A percentile compares a stretch with the other conserved stretches of the same genome.
phyloP scores from a whole-genome alignment of 306 rosid species.

The Argentina anserina region DNA sequence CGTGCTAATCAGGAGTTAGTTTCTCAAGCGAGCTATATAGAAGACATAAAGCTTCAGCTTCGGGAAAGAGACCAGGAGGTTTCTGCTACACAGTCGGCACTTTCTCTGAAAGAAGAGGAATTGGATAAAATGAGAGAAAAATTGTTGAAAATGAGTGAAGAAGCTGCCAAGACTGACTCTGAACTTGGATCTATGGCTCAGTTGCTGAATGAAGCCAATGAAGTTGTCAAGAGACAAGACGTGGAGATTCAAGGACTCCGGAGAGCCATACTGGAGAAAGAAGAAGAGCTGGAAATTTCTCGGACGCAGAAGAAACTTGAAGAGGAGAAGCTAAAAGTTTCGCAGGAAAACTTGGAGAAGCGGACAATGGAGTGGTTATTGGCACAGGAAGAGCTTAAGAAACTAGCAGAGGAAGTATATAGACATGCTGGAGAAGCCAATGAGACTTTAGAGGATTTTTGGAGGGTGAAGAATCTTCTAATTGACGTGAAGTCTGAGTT shows the following conservation, averaged over 20 bases:
- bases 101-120: conserved; percentile 64
- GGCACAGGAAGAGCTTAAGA: conserved; percentile 72
- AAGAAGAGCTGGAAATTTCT: conserved; percentile 47
- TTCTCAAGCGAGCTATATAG: conserved; percentile 62
- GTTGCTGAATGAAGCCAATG: conserved; percentile 67
- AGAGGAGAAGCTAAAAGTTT: conserved; percentile 57
- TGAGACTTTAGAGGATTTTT: conserved; percentile 56
- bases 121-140: conserved; percentile 49
- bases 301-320: conserved; percentile 41
- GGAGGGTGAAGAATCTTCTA: conserved; percentile 71
- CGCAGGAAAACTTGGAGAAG: conserved; percentile 69
- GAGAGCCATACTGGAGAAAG: conserved; percentile 48
- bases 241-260: conserved; percentile 54
- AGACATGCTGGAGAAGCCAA: conserved; percentile 44
- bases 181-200: conserved; percentile 56
- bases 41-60: conserved; percentile 56
- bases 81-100: conserved; percentile 28
- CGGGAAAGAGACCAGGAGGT: conserved; percentile 49
- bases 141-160: conserved; percentile 53
- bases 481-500: conserved; percentile 63
- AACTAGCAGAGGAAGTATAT: conserved; percentile 50
- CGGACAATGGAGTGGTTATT: conserved; percentile 68
- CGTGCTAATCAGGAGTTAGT: conserved; percentile 49
- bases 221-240: conserved; percentile 64
- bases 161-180: conserved; percentile 40